phyloP scores from a whole-genome alignment of 2,329 filamentous ascomycete genomes.

The Ciborinia camelliae region DNA sequence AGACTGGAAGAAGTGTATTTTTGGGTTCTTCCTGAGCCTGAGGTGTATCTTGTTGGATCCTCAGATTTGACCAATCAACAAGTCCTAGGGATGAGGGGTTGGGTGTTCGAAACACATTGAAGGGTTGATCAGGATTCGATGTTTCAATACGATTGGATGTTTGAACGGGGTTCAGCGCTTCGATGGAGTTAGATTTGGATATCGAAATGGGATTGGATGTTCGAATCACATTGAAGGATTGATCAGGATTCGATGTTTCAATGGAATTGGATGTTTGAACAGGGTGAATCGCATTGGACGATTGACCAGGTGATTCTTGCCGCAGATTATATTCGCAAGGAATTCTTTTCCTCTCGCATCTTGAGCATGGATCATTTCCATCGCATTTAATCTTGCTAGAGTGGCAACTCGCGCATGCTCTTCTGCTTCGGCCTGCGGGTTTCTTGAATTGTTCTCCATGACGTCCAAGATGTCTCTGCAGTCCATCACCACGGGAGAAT shows the following conservation, averaged over 20 bases:
- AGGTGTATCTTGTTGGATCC: slow-evolving; percentile 21
- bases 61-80: slow-evolving; percentile 24
- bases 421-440: slow-evolving; percentile 37
- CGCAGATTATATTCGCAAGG: slow-evolving; percentile 39
- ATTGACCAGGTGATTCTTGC: neutral
- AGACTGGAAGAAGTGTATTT: neutral
- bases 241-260: too few relatives aligned
- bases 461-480: slow-evolving; percentile 31
- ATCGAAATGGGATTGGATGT: neutral
- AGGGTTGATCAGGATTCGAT: too few relatives aligned
- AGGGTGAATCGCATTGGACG: too few relatives aligned
- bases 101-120: too few relatives aligned
- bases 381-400: slow-evolving; percentile 47
- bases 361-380: slow-evolving; percentile 41
- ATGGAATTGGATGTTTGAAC: too few relatives aligned
- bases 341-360: slow-evolving; percentile 42
- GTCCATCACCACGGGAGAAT: slow-evolving; percentile 34
- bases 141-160: too few relatives aligned
- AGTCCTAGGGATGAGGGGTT: slow-evolving; percentile 5
- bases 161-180: too few relatives aligned
- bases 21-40: neutral
- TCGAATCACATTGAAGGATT: neutral
- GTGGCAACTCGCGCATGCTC: slow-evolving; percentile 45
- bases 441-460: slow-evolving; percentile 31
- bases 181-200: neutral